These are phyloP conservation scores for Fraxinus ornus DNA, from an alignment of 305 asterid species.

Conservation along the genomic window DNA sequence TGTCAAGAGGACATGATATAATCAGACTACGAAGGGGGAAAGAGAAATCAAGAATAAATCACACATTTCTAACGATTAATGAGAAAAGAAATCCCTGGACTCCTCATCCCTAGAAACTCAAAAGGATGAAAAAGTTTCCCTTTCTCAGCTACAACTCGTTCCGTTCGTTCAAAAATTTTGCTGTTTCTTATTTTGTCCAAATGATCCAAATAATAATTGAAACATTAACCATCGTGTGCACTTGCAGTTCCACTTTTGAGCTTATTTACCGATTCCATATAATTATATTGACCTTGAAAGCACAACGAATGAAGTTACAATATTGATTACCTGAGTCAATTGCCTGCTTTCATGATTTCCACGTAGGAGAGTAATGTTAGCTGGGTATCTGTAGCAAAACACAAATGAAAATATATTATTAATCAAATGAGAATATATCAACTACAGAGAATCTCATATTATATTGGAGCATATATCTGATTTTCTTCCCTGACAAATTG, in stretches of 20 bases:
- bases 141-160: not conserved
- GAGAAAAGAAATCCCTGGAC: not conserved
- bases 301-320: conserved; percentile 6
- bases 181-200: not conserved
- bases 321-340: conserved; percentile 72
- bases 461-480: conserved; percentile 17
- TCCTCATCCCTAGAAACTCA: not conserved
- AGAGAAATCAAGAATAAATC: not conserved
- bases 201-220: not conserved
- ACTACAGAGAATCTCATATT: conserved; percentile 13
- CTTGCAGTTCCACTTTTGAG: conserved; percentile 11
- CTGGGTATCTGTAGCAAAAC: conserved; percentile 69
- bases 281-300: not conserved
- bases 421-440: conserved; percentile 17
- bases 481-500: not conserved
- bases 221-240: not conserved
- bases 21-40: not conserved
- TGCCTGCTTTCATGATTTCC: conserved; percentile 99
- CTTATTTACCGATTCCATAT: not conserved
- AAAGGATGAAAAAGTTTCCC: not conserved
- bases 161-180: not conserved
- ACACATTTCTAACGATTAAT: not conserved
- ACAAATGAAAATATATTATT: conserved; percentile 16
- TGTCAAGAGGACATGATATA: not conserved
- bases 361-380: conserved; percentile 89